Conservation (phyloP, 345 rosid genomes). For the Streptanthus diversifolius region DNA sequence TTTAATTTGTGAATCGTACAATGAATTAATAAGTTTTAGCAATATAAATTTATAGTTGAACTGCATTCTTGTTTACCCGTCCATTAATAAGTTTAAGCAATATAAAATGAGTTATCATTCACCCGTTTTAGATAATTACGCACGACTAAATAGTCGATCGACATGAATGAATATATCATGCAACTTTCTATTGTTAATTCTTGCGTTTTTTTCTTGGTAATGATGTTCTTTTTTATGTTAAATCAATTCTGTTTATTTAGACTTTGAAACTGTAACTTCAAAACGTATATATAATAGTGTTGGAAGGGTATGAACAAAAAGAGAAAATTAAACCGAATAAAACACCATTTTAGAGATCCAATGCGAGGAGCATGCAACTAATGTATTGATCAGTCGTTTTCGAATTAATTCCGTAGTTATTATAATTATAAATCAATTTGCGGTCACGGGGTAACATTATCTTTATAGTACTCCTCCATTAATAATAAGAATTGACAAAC, state of each 20-base stretch:
- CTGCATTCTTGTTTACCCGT: too few species aligned
- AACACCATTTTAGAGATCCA: neutral
- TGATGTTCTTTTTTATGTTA: too few species aligned
- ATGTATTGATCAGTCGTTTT: neutral
- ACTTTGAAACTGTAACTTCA: neutral
- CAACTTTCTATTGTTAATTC: too few species aligned
- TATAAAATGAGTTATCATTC: too few species aligned
- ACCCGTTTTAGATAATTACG: too few species aligned
- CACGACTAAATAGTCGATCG: too few species aligned
- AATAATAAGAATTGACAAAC: neutral
- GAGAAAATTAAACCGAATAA: neutral
- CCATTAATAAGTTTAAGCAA: too few species aligned
- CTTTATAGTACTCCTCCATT: neutral
- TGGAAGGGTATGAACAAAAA: neutral
- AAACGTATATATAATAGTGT: neutral
- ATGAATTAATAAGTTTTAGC: too few species aligned
- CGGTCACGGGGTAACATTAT: constrained; percentile 8
- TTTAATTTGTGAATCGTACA: too few species aligned
- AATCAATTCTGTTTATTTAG: neutral
- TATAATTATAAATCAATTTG: neutral
- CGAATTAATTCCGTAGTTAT: neutral
- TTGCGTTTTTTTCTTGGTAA: too few species aligned
- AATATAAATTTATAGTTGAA: too few species aligned
- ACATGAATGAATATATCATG: too few species aligned
- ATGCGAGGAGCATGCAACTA: neutral